Evolutionary conservation across 139 green algal genomes (phyloP), one percentile per base, ranked within the genome.

Genomic region (Tetraselmis chui): DNA sequence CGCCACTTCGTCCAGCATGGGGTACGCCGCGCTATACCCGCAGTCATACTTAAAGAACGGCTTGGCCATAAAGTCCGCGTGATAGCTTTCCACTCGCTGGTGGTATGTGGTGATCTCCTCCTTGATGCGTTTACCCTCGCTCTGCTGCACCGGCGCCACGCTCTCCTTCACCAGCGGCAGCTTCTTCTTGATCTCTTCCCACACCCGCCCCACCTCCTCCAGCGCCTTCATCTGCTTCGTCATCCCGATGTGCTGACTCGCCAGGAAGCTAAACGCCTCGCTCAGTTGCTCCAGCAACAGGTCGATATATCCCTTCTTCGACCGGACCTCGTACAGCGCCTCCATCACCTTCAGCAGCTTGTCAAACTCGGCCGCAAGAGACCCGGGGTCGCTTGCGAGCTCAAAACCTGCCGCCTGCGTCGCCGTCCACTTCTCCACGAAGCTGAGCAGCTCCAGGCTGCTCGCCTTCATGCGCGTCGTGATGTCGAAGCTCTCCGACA

Each of bases 321-420:
- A 77, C 79, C 90, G 91, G 32, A 91, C 59, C 32, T 89, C 84
- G 83, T 92, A 95, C 86, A 96, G 84, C 0, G 86, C 84, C 81
- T 93, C 91, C 94, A 96, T 95, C 25, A 96, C 85, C 87, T 90
- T 87, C 28, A 92, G 77, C 59, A 94, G 89, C 83, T 94, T 88
- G 31, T 93, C 87, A 78, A 94, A 93, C 82, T 85, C 30, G 11
- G 29, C 59, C 59, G 27, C 45, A 75, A 81, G 30, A 76, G 59
- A 76, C 23, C 59, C 59, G 59, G n/a, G n/a, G n/a, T n/a, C n/a
- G n/a, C n/a, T n/a, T n/a, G n/a, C n/a, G n/a, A n/a, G n/a, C 59
- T 27, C 24, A 76, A 76, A 23, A 76, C 25, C 25, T 76, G 23
- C 24, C 59, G 25, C 25, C 59, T 27, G 24, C 25, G 59, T 86